Evolutionary conservation across 495 filamentous ascomycete genomes (phyloP).

Genomic region (Daldinia childiae): DNA sequence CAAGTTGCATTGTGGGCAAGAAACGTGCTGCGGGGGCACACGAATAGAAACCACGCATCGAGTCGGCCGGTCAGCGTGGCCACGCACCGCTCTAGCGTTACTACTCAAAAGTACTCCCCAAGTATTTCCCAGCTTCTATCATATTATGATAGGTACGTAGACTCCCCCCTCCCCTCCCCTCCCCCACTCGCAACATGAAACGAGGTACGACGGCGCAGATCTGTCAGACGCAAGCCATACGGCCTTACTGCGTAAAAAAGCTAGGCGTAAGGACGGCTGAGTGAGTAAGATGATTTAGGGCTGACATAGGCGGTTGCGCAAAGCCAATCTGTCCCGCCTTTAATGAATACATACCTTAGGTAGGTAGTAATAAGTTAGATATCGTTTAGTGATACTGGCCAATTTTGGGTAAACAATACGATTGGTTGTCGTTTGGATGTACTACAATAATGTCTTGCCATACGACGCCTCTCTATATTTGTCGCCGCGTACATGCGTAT

Average conservation of each 20-base stretch:
- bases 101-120: constrained; percentile 25
- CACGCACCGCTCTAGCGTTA: constrained; percentile 25
- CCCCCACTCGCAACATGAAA: constrained; percentile 33
- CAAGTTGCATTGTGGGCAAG: constrained; percentile 37
- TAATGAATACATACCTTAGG: not conserved
- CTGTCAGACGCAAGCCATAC: constrained; percentile 39
- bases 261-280: constrained; percentile 34
- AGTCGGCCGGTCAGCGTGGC: constrained; percentile 34
- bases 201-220: constrained; percentile 36
- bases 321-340: not conserved
- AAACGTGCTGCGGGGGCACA: constrained; percentile 38
- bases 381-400: not conserved
- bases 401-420: constrained; percentile 21
- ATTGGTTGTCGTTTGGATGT: not conserved
- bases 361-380: not conserved
- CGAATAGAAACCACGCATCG: constrained; percentile 40
- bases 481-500: constrained; percentile 5
- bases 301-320: constrained; percentile 26
- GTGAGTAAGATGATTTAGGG: constrained; percentile 38
- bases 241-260: constrained; percentile 38
- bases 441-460: not conserved
- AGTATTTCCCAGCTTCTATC: constrained; percentile 8
- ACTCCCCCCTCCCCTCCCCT: not conserved
- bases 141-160: not conserved
- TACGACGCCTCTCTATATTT: constrained; percentile 9